phyloP scores from a whole-genome alignment of 2,329 filamentous ascomycete genomes.

The Dothistroma septosporum region DNA sequence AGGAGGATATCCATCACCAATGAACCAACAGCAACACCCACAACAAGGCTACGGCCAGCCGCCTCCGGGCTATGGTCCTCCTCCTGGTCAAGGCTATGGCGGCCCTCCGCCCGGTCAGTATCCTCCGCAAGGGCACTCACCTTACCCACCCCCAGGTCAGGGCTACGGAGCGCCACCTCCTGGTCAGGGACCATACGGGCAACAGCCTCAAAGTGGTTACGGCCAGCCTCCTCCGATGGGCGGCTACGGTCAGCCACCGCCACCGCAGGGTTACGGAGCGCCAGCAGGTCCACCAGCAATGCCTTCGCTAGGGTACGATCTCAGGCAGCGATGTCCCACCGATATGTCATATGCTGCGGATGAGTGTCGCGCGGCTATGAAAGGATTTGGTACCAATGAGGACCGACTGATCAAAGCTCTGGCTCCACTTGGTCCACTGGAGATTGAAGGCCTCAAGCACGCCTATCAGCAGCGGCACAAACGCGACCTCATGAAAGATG shows the following conservation, averaged over 20 bases:
- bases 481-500: conserved; percentile 68
- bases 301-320: conserved; percentile 70
- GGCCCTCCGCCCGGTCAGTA: neutral
- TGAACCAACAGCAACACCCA: conserved; percentile 16
- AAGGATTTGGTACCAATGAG: conserved; percentile 88
- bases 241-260: conserved; percentile 9
- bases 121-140: conserved; percentile 3
- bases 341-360: conserved; percentile 68
- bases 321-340: conserved; percentile 62
- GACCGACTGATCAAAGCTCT: conserved; percentile 67
- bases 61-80: conserved; percentile 20
- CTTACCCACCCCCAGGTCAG: conserved; percentile 5
- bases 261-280: conserved; percentile 9
- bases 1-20: conserved; percentile 15
- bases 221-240: conserved; percentile 11
- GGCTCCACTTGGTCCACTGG: conserved; percentile 69
- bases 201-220: conserved; percentile 9
- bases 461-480: conserved; percentile 62
- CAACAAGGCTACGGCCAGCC: conserved; percentile 18
- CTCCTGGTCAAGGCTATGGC: conserved; percentile 13
- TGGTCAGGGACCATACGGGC: conserved; percentile 14
- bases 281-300: conserved; percentile 51
- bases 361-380: conserved; percentile 76
- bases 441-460: conserved; percentile 64
- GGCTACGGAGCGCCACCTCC: conserved; percentile 23